Evolutionary conservation across 495 filamentous ascomycete species (phyloP), one percentile per base, ranked within the genome.

Genomic region (Lichenothelia convexa): DNA sequence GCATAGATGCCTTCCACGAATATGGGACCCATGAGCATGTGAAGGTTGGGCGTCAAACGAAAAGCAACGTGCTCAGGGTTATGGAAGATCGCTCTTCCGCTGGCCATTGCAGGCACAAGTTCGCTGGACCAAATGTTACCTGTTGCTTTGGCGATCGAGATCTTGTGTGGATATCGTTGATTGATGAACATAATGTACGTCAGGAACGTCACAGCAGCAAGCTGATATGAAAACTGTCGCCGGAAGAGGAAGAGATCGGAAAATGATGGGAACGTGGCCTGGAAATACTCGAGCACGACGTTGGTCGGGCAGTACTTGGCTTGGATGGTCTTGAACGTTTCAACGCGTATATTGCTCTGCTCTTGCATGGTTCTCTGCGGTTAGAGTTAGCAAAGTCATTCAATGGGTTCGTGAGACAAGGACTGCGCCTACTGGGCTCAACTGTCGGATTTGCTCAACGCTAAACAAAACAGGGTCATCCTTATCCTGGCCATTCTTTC

Each of bases 191-290:
- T 80, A 41, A 91, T 77, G 52, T 93, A 95, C 23, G 91, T 99
- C 80, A 99, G 92, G 63, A 95, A 99, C 9, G 86, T 93, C 38
- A 94, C 68, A 2, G 85, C 76, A n/a, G 89, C 85, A 33, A 93
- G 75, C 58, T 95, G 89, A 59, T 94, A 94, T 20, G 81, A 76
- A 56, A 95, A 94, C 39, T 92, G 84, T 33, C 85, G 74, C 30
- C 87, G 75, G 78, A 99, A 99, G 26, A 95, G 73, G 80, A 86
- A 95, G 67, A 95, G 93, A 48, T 93, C 86, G 18, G 80, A 67
- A 51, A 78, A 95, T 30, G 80, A 80, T 36, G 89, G 81, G 57
- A 87, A 93, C 6, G 73, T 81, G 40, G 71, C 64, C 51, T 84
- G 74, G 72, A 93, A 95, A 60, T 93, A 91, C 44, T 93, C 72